phyloP scores from a whole-genome alignment of 306 rosid genomes.

The Fagus sylvatica region DNA sequence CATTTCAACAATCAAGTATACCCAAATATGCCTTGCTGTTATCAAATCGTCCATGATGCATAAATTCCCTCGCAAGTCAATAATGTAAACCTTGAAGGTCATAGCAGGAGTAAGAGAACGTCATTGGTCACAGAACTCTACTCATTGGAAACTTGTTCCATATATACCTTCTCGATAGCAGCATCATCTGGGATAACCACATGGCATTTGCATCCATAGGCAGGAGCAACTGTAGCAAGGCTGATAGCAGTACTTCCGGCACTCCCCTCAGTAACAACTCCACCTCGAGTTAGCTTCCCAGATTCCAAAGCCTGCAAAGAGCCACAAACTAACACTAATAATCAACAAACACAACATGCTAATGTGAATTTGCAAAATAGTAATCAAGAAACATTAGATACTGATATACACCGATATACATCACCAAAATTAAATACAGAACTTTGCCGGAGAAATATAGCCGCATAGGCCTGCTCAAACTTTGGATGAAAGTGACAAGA shows the following conservation, averaged over 20 bases:
- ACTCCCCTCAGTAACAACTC: constrained; percentile 60
- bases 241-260: too few species aligned
- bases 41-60: neutral
- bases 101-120: constrained; percentile 11
- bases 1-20: neutral
- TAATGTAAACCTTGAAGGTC: neutral
- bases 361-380: neutral
- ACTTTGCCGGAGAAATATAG: neutral
- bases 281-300: neutral
- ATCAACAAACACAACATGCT: neutral
- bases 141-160: constrained; percentile 7
- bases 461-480: neutral
- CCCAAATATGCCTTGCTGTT: neutral
- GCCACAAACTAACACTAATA: neutral
- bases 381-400: too few species aligned
- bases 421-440: too few species aligned
- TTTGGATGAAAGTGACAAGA: constrained; percentile 3
- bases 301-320: neutral
- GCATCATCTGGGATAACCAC: constrained; percentile 91
- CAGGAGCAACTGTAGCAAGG: constrained; percentile 93
- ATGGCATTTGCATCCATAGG: constrained; percentile 79
- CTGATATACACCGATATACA: too few species aligned
- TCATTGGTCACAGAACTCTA: constrained; percentile 22
- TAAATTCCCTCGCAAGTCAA: constrained; percentile 7
- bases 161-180: constrained; percentile 77